Base-by-base conservation (phyloP, 2,329 filamentous ascomycete species). In the Dactylellina haptotyla region DNA sequence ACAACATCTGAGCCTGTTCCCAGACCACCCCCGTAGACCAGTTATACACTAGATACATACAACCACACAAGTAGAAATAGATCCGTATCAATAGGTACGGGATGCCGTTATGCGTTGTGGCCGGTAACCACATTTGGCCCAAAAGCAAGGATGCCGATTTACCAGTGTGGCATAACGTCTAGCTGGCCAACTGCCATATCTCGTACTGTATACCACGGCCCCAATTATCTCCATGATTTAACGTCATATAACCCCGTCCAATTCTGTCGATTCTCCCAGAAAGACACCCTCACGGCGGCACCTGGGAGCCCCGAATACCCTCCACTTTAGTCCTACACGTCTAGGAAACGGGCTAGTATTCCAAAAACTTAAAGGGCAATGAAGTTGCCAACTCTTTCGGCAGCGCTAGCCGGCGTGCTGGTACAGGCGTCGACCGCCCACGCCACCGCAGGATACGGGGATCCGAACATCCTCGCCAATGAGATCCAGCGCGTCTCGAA, bases 401-500 rank as follows among this genome's bases (percentile, higher is more conserved):
- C 50, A 8, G 41, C n/a, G n/a, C n/a, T n/a, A n/a, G n/a, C n/a
- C n/a, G n/a, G n/a, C n/a, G n/a, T n/a, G n/a, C n/a, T n/a, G n/a
- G n/a, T n/a, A n/a, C n/a, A n/a, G n/a, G n/a, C n/a, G n/a, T n/a
- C n/a, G n/a, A 54, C 46, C 61, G 26, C 32, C 1, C 23, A 26
- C 18, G 20, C 37, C 61, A 45, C 43, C 39, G 53, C 45, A 2
- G 45, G 61, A 2, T 12, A 46, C 26, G 67, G 59, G 5, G 69
- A 73, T 16, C 69, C 46, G 23, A 62, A 16, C 3, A 61, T 73
- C 20, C 61, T 73, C 37, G 58, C 69, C 8, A 56, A 26, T 28
- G 69, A 73, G 48, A 73, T 73, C 30, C 69, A 73, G 26, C 69
- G 69, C 30, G 61, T 51, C 2, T 73, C 69, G 4, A 97, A 98